These are phyloP conservation scores for Fusarium sp. DNA, from an alignment of 2,329 filamentous ascomycete species.

Conservation along the genomic window DNA sequence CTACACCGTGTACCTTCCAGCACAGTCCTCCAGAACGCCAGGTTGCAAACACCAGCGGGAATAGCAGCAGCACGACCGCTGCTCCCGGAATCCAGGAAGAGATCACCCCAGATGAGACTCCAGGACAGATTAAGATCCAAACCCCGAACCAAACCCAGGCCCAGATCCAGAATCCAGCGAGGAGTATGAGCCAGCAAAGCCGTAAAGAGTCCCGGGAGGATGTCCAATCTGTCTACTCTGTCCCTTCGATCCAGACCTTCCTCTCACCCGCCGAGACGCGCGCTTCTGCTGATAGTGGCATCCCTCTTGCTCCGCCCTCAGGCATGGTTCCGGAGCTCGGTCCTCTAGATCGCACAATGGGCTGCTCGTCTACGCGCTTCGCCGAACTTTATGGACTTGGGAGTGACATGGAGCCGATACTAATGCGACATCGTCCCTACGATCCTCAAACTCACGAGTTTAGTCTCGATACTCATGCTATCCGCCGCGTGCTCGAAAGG, in stretches of 20 bases:
- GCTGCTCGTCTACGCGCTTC: constrained; percentile 42
- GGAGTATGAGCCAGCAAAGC: constrained; percentile 28
- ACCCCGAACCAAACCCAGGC: constrained; percentile 18
- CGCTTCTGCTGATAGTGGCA: constrained; percentile 40
- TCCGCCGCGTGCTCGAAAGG: constrained; percentile 65
- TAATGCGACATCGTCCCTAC: constrained; percentile 59
- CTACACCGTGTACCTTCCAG: constrained; percentile 46
- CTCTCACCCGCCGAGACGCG: constrained; percentile 44
- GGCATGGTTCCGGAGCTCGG: constrained; percentile 32
- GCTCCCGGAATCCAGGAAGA: constrained; percentile 33
- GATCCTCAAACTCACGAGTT: constrained; percentile 55
- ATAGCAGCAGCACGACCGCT: constrained; percentile 18
- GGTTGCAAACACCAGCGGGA: constrained; percentile 31
- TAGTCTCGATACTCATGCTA: constrained; percentile 70
- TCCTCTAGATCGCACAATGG: constrained; percentile 41
- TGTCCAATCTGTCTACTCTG: constrained; percentile 37
- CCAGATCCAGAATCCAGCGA: constrained; percentile 18
- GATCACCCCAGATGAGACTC: constrained; percentile 18
- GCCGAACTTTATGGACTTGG: constrained; percentile 49
- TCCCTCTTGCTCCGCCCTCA: constrained; percentile 25
- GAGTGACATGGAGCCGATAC: constrained; percentile 51
- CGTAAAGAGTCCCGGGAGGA: constrained; percentile 44
- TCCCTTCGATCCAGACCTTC: constrained; percentile 41
- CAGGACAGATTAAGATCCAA: constrained; percentile 2
- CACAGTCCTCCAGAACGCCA: constrained; percentile 46